Evolutionary conservation across 2,329 filamentous ascomycete species (phyloP).

Genomic region (Verticillium tricorpus): DNA sequence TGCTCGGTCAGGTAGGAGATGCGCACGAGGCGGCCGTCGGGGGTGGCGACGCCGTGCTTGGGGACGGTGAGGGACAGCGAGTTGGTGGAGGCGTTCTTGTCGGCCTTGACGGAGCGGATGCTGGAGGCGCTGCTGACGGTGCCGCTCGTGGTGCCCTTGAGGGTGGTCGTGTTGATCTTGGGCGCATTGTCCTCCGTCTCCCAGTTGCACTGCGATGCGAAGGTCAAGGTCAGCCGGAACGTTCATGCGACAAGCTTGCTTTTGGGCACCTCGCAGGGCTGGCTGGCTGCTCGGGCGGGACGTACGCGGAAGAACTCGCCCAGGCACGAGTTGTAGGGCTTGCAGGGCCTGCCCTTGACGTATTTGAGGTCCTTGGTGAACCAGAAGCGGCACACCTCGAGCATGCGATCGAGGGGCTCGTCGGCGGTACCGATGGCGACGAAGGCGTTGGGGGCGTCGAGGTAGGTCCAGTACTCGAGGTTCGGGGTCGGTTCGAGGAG

Average conservation of each 20-base stretch:
- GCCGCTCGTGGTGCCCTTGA: slow-evolving; percentile 28
- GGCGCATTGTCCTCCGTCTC: slow-evolving; percentile 78
- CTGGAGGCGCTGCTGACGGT: slow-evolving; percentile 41
- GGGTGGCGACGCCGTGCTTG: slow-evolving; percentile 37
- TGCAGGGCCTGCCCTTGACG: slow-evolving; percentile 96
- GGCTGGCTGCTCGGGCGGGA: slow-evolving; percentile 10
- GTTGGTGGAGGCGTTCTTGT: slow-evolving; percentile 36
- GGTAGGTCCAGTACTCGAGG: slow-evolving; percentile 98
- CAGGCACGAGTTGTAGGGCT: slow-evolving; percentile 95
- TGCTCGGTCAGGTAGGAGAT: slow-evolving; percentile 96
- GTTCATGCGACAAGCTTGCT: neutral
- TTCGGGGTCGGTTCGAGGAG: slow-evolving; percentile 95
- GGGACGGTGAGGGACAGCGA: slow-evolving; percentile 47
- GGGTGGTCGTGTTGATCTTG: slow-evolving; percentile 49
- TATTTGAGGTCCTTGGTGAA: slow-evolving; percentile 99
- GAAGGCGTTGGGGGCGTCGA: slow-evolving; percentile 92
- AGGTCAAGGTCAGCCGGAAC: slow-evolving; percentile 13
- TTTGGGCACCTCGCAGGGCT: neutral
- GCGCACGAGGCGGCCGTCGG: slow-evolving; percentile 55
- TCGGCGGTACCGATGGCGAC: slow-evolving; percentile 80
- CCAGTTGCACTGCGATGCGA: slow-evolving; percentile 74
- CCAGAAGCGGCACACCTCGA: slow-evolving; percentile 94
- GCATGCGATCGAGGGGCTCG: slow-evolving; percentile 86
- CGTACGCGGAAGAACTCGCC: slow-evolving; percentile 94
- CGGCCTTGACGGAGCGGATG: slow-evolving; percentile 36